Conservation (phyloP, 2,329 filamentous ascomycete genomes). For the Aspergillus hiratsukae region DNA sequence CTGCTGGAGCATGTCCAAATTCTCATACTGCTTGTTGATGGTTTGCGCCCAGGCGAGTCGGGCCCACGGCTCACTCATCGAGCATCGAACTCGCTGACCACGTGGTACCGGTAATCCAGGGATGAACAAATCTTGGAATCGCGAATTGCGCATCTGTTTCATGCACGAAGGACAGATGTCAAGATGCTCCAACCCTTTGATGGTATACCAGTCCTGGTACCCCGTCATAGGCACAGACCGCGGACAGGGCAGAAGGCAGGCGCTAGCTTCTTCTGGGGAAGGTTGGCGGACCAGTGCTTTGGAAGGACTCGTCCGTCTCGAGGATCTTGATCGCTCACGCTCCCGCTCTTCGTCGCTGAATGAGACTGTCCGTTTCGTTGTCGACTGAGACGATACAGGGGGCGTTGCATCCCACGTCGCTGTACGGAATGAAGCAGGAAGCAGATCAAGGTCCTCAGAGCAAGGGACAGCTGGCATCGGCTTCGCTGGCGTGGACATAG, state of each 20-base stretch:
- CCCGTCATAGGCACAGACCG: constrained; percentile 59
- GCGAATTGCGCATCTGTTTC: constrained; percentile 63
- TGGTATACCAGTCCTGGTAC: constrained; percentile 74
- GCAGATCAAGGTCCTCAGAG: background rate
- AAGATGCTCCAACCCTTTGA: constrained; percentile 66
- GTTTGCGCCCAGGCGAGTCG: constrained; percentile 80
- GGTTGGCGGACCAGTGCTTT: constrained; percentile 11
- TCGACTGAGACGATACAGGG: background rate
- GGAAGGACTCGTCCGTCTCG: constrained; percentile 9
- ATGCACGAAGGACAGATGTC: constrained; percentile 82
- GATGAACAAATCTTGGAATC: constrained; percentile 64
- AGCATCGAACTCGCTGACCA: constrained; percentile 62
- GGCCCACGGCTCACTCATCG: constrained; percentile 78
- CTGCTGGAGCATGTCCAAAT: constrained; percentile 65
- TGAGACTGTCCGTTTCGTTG: constrained; percentile 16
- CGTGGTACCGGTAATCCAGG: constrained; percentile 55
- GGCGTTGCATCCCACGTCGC: constrained; percentile 7
- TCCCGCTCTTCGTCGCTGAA: constrained; percentile 11
- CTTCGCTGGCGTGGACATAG: background rate
- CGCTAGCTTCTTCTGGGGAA: constrained; percentile 14
- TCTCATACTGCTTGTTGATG: constrained; percentile 61
- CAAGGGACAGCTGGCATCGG: background rate
- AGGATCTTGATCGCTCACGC: constrained; percentile 2
- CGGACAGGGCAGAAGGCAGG: constrained; percentile 62
- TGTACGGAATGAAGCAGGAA: constrained; percentile 2